These are phyloP conservation scores for Leptoxyphium fumago DNA, from an alignment of 2,329 filamentous ascomycete species.

Conservation along the genomic window DNA sequence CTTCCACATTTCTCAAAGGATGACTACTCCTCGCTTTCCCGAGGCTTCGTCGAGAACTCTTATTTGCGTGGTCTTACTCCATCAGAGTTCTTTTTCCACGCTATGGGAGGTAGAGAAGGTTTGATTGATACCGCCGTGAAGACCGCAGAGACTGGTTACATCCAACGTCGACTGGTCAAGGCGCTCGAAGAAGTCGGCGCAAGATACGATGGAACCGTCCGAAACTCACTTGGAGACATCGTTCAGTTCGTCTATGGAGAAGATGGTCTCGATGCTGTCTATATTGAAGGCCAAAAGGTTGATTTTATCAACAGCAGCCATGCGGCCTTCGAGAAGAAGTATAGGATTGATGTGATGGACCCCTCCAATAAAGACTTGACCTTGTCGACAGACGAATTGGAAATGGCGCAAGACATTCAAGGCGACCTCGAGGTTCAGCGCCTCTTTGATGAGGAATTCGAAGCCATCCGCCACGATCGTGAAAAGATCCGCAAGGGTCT, in stretches of 20 bases:
- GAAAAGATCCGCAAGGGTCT: conserved; percentile 55
- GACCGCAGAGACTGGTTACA: conserved; percentile 97
- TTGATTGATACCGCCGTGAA: conserved; percentile 98
- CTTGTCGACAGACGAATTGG: conserved; percentile 56
- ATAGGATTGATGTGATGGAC: conserved; percentile 76
- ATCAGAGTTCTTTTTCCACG: conserved; percentile 98
- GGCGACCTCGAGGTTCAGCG: conserved; percentile 80
- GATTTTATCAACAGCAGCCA: conserved; percentile 74
- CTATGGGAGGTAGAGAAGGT: conserved; percentile 99
- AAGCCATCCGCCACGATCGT: conserved; percentile 60
- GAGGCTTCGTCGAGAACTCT: conserved; percentile 97
- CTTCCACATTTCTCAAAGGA: conserved; percentile 98
- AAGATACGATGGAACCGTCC: conserved; percentile 92
- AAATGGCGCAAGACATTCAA: conserved; percentile 72
- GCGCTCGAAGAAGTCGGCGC: conserved; percentile 95
- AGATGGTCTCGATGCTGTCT: conserved; percentile 83
- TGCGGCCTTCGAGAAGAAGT: conserved; percentile 63
- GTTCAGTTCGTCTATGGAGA: conserved; percentile 97
- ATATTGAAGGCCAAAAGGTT: conserved; percentile 85
- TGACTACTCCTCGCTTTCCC: conserved; percentile 91
- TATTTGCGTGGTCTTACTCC: conserved; percentile 92
- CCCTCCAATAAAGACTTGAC: conserved; percentile 34
- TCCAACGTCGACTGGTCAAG: conserved; percentile 95
- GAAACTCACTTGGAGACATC: conserved; percentile 91
- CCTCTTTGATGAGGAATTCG: conserved; percentile 78